Evolutionary conservation across 73 alveolate genomes (phyloP).

Genomic region (Symbiodinium pilosum): DNA sequence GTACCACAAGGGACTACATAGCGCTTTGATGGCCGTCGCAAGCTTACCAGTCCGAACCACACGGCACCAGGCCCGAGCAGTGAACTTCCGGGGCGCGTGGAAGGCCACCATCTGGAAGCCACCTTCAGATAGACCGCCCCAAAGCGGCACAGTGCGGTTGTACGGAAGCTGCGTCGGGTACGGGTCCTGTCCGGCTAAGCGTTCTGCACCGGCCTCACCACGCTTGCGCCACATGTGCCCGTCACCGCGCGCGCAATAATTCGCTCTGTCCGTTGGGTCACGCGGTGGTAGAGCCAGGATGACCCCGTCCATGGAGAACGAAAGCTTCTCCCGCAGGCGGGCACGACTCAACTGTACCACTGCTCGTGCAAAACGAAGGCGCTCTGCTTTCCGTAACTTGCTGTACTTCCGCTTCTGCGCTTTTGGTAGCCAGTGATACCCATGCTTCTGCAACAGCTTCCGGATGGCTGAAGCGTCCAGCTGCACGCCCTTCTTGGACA

Average conservation of each 20-base stretch:
- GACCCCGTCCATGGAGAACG: not conserved
- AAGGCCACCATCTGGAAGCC: not conserved
- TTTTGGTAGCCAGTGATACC: no score
- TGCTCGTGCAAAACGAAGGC: not conserved
- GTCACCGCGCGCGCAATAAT: not conserved
- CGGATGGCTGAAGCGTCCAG: no score
- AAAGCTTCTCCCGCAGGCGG: not conserved
- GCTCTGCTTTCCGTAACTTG: not conserved
- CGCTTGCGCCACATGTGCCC: not conserved
- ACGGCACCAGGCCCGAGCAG: not conserved
- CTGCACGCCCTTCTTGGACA: no score
- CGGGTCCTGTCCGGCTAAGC: not conserved
- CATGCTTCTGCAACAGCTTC: no score
- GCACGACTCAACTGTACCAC: not conserved
- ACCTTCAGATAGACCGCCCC: not conserved
- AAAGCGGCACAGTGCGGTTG: not conserved
- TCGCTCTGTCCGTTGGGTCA: not conserved
- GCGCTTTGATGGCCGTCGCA: not conserved
- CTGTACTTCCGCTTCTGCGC: not conserved
- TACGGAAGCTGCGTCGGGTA: not conserved
- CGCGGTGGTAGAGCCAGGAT: not conserved
- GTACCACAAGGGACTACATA: no score
- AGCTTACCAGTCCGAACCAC: not conserved
- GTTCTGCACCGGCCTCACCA: not conserved
- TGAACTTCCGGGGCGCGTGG: not conserved